phyloP scores from a whole-genome alignment of 2,329 filamentous ascomycete genomes.

The Fusarium sp. region DNA sequence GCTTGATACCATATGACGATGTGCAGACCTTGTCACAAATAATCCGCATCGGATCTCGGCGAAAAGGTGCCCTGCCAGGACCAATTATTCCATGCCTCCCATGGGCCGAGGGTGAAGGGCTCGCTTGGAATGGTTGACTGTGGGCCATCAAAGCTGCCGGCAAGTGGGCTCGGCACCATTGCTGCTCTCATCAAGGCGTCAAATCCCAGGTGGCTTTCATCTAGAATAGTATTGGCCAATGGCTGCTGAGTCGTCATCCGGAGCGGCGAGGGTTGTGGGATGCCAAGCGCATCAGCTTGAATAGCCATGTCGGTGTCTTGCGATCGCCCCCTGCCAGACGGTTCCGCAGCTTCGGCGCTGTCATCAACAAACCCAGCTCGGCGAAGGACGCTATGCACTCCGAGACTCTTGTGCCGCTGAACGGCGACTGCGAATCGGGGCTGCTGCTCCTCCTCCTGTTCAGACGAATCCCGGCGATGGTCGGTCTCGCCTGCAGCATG shows the following conservation, averaged over 20 bases:
- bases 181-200: background rate
- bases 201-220: background rate
- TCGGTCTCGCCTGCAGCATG: slow-evolving; percentile 4
- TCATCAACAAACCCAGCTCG: slow-evolving; percentile 23
- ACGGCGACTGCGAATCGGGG: slow-evolving; percentile 13
- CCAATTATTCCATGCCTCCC: background rate
- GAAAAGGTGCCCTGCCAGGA: background rate
- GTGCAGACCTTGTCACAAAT: background rate
- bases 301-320: background rate
- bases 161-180: background rate
- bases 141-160: background rate
- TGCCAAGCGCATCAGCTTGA: background rate
- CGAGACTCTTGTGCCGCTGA: slow-evolving; percentile 7
- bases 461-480: slow-evolving; percentile 7
- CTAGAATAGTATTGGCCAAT: background rate
- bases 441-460: slow-evolving; percentile 10
- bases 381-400: slow-evolving; percentile 19
- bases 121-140: background rate
- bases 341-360: slow-evolving; percentile 5
- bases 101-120: slow-evolving; percentile 4
- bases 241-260: background rate
- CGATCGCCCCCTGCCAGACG: background rate
- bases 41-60: slow-evolving; percentile 1
- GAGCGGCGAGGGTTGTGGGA: too few relatives aligned
- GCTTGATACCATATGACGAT: background rate